Evolutionary conservation across 352 stramenopile species (phyloP), one percentile per base, ranked within the genome.

Genomic region (Phytophthora litchii): DNA sequence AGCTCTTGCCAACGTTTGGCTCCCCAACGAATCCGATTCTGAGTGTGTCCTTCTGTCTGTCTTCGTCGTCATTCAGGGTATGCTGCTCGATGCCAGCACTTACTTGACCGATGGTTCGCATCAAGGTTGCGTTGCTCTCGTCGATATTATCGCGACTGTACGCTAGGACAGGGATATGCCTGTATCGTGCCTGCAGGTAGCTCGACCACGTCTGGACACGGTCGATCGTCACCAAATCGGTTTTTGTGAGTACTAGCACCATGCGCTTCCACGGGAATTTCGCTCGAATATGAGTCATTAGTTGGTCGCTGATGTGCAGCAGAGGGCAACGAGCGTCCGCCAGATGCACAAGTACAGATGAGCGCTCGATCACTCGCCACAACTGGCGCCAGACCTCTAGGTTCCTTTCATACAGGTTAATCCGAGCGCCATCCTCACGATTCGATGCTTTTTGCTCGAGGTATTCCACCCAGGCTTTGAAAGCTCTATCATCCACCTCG

Each of bases 201-300:
- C 68, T 89, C 6, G 98, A 76, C 97, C 97, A 99, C 36, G 94
- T 74, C 50, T 91, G 85, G 4, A 98, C 96, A 16, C 76, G 76
- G 5, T 76, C 68, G 2, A 54, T 43, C n/a, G 56, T 54, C 31
- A 99, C 96, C 16, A 99, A 84, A 70, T 99, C 97, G 37, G 98
- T 97, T 74, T 99, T 99, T 54, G 99, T 99, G n/a, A 99, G 62
- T n/a, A 99, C 96, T 4, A 99, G 69, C 17, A 99, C 78, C 49
- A 99, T 77, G 10, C 86, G 76, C 72, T 99, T 99, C 62, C 60
- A 67, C 12, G 78, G 76, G 12, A 73, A 70, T 0, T 73, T 50
- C 4, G 42, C 53, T 4, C 50, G 58, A 40, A 91, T 73, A 51
- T 91, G 60, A n/a, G 45, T 63, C 46, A 91, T 70, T 32, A 94